Conservation (phyloP, 2,329 filamentous ascomycete genomes). For the Seiridium cupressi region DNA sequence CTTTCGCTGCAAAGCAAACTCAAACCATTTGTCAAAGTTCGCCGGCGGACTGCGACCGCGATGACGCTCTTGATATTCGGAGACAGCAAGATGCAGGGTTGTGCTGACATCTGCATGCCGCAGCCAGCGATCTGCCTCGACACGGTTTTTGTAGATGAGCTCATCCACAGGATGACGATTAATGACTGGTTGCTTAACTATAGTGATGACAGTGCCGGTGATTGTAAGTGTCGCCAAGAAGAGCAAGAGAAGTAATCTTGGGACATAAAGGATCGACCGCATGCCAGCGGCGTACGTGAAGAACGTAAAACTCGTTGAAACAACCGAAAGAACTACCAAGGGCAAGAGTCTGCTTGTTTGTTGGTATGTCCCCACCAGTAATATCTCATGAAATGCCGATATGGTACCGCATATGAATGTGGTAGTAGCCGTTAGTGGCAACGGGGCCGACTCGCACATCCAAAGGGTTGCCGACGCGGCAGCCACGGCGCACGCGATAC, state of each 20-base stretch:
- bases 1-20: conserved; percentile 66
- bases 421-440: conserved; percentile 39
- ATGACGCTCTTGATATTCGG: conserved; percentile 50
- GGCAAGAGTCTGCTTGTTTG: conserved; percentile 35
- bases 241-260: conserved; percentile 36
- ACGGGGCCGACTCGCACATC: conserved; percentile 43
- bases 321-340: conserved; percentile 35
- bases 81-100: conserved; percentile 43
- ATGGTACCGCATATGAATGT: conserved; percentile 41
- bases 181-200: conserved; percentile 26
- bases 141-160: conserved; percentile 46
- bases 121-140: conserved; percentile 49
- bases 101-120: conserved; percentile 44
- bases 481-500: conserved; percentile 42
- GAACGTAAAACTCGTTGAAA: conserved; percentile 38
- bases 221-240: conserved; percentile 36
- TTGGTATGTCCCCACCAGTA: conserved; percentile 42
- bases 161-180: conserved; percentile 45
- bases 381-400: conserved; percentile 33
- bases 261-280: conserved; percentile 40
- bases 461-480: conserved; percentile 44
- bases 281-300: conserved; percentile 44
- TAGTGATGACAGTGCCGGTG: conserved; percentile 34
- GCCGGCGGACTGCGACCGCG: conserved; percentile 71
- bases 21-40: conserved; percentile 82